Conservation (phyloP, 176 grass and related monocot genomes). For the Panicum miliaceum region DNA sequence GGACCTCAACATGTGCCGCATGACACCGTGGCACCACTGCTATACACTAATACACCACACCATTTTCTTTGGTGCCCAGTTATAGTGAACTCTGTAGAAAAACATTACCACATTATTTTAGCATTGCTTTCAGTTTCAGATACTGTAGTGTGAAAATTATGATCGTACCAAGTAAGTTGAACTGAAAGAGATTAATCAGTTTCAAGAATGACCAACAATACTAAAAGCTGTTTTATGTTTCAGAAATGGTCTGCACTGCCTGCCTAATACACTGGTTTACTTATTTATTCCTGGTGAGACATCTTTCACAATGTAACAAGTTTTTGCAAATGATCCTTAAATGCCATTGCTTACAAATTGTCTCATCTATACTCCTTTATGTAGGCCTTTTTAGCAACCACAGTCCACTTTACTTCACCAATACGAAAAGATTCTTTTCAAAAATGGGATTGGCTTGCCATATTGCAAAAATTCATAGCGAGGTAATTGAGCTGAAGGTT, state of each 20-base stretch:
- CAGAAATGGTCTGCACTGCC: constrained; percentile 85
- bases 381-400: constrained; percentile 98
- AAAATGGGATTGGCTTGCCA: constrained; percentile 96
- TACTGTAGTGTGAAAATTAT: neutral
- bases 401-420: constrained; percentile 86
- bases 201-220: constrained; percentile 1
- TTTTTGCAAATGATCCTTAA: neutral
- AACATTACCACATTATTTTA: neutral
- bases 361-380: neutral
- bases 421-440: constrained; percentile 78
- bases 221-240: constrained; percentile 48
- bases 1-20: too few relatives aligned
- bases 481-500: constrained; percentile 53
- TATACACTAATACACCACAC: too few relatives aligned
- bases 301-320: constrained; percentile 24
- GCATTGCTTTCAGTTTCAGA: neutral
- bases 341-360: neutral
- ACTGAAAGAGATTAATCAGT: neutral
- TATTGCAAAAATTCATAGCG: constrained; percentile 91
- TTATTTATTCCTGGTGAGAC: constrained; percentile 89
- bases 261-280: constrained; percentile 82
- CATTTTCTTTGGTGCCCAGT: too few relatives aligned
- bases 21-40: too few relatives aligned
- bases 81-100: neutral
- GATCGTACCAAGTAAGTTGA: neutral